These are phyloP conservation scores for Colletotrichum cereale DNA, from an alignment of 2,329 filamentous ascomycete genomes.

Conservation along the genomic window DNA sequence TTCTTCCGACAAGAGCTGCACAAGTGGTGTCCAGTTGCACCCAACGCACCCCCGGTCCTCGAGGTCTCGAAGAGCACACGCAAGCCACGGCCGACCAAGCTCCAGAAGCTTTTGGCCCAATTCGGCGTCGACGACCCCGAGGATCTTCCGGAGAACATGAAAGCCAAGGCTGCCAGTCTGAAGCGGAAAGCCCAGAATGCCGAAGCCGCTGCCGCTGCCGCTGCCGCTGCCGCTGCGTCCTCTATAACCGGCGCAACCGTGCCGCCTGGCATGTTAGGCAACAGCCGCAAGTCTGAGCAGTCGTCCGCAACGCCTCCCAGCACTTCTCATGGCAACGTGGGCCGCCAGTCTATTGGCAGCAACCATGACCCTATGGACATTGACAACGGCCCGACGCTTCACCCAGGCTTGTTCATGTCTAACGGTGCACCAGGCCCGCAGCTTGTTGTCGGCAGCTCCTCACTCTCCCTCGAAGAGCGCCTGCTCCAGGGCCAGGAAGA, in stretches of 20 bases:
- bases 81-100: slow-evolving; percentile 95
- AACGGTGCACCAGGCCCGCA: slow-evolving; percentile 56
- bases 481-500: slow-evolving; percentile 63
- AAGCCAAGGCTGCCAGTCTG: slow-evolving; percentile 80
- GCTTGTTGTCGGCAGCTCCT: slow-evolving; percentile 54
- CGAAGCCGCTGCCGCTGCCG: slow-evolving; percentile 61
- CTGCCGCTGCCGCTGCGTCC: slow-evolving; percentile 42
- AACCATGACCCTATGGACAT: slow-evolving; percentile 56
- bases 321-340: slow-evolving; percentile 44
- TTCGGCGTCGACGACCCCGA: slow-evolving; percentile 92
- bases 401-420: slow-evolving; percentile 58
- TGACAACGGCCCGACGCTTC: slow-evolving; percentile 52
- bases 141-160: slow-evolving; percentile 85
- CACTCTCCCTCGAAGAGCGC: slow-evolving; percentile 62
- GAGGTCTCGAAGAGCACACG: slow-evolving; percentile 91
- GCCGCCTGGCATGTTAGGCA: slow-evolving; percentile 14
- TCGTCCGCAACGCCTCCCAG: slow-evolving; percentile 41
- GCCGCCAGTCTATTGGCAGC: slow-evolving; percentile 37
- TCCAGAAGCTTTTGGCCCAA: slow-evolving; percentile 93
- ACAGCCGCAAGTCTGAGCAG: slow-evolving; percentile 38
- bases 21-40: slow-evolving; percentile 92
- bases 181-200: slow-evolving; percentile 78
- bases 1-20: slow-evolving; percentile 96
- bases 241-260: slow-evolving; percentile 34
- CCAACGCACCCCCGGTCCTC: slow-evolving; percentile 85